These are phyloP conservation scores for Ziziphus jujuba DNA, from an alignment of 306 rosid genomes.

Conservation along the genomic window DNA sequence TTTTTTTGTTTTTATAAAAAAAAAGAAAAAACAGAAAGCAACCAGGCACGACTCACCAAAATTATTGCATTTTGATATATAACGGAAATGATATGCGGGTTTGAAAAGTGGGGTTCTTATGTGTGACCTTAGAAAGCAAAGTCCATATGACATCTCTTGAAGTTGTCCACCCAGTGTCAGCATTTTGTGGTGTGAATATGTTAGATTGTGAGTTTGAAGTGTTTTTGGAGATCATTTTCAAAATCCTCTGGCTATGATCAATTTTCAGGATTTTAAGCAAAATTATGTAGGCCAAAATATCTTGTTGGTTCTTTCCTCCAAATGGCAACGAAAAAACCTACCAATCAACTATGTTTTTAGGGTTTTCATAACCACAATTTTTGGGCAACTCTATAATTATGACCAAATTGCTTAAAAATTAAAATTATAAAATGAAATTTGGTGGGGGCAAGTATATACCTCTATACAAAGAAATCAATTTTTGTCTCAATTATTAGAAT, in stretches of 20 bases:
- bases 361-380: too few relatives aligned
- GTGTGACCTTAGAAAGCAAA: slow-evolving; percentile 7
- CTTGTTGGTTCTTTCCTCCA: neutral
- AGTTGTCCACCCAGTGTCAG: neutral
- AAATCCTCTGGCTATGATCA: neutral
- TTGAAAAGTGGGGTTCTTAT: slow-evolving; percentile 35
- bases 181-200: neutral
- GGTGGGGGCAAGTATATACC: too few relatives aligned
- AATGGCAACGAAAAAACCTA: neutral
- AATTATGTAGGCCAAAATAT: neutral
- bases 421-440: too few relatives aligned
- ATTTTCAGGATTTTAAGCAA: neutral
- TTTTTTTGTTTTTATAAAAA: neutral
- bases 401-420: too few relatives aligned
- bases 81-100: slow-evolving; percentile 15
- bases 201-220: too few relatives aligned
- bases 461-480: too few relatives aligned
- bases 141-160: neutral
- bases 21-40: neutral
- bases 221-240: too few relatives aligned
- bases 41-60: neutral
- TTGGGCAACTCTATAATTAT: too few relatives aligned
- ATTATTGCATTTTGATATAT: slow-evolving; percentile 14
- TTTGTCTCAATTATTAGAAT: too few relatives aligned
- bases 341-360: neutral